phyloP scores from a whole-genome alignment of 768 basidiomycete genomes.

The Kwoniella pini region DNA sequence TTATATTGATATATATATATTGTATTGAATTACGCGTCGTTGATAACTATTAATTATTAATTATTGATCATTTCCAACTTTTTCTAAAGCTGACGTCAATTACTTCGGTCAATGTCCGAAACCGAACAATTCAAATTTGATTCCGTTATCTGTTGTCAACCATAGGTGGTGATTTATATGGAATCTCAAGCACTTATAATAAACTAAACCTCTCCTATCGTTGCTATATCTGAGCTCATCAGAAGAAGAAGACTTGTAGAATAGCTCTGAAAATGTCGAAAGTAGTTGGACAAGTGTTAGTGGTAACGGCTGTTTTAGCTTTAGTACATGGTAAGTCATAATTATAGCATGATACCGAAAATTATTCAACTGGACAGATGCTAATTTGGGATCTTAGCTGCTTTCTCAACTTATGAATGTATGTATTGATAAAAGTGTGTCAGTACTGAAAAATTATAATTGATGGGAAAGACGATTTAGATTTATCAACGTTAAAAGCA shows the following conservation, averaged over 20 bases:
- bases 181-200: too few relatives aligned
- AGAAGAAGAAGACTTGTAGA: not conserved
- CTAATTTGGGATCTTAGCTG: conserved; percentile 35
- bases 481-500: conserved; percentile 52
- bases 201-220: too few relatives aligned
- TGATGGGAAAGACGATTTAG: conserved; percentile 31
- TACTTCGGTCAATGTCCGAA: not conserved
- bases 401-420: conserved; percentile 54
- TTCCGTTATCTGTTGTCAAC: not conserved
- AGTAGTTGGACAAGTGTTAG: conserved; percentile 23
- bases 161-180: too few relatives aligned
- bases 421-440: conserved; percentile 13
- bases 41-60: not conserved
- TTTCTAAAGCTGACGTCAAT: conserved; percentile 6
- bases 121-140: not conserved
- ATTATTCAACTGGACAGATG: too few relatives aligned
- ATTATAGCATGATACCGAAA: not conserved
- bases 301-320: conserved; percentile 31
- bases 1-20: too few relatives aligned
- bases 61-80: not conserved
- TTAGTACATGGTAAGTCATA: conserved; percentile 37
- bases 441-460: too few relatives aligned
- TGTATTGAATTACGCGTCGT: not conserved
- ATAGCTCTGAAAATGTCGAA: conserved; percentile 19
- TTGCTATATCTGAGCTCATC: not conserved